Base-by-base conservation (phyloP, 371 early-diverging fungal species). In the Zopfochytrium polystomum region DNA sequence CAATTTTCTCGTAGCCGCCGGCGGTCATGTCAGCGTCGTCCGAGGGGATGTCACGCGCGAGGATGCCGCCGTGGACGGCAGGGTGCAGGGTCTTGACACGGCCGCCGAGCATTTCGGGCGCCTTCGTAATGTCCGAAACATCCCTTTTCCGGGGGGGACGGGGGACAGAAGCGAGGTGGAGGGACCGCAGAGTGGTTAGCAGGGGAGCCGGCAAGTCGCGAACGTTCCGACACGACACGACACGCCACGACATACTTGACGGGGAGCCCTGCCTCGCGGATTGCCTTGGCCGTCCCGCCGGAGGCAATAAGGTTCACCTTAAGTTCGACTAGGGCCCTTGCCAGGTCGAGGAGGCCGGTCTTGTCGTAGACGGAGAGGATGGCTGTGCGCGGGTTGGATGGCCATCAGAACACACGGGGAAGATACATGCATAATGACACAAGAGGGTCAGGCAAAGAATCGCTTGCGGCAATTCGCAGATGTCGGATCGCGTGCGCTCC, bases 61-160 rank as follows among this genome's bases (percentile, higher is more conserved):
- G 87, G 55, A 95, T 97, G 75, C 96, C 98, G 66, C 98, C 98
- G 70, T 97, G 98, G 54, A 97, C 95, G 60, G 94, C 96, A 42
- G 98, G 98, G 72, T 97, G 98, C 35, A 97, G 84, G 15, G 98
- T 97, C 85, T 97, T 97, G 71, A 97, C 98, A 63, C 98, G 91
- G 23, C 98, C 98, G 52, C 96, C 96, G 35, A 97, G 84, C 92
- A 97, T 97, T 75, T 97, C 98, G 34, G 98, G 96, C 47, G 96
- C 94, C 72, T 92, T 84, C 66, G 98, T 97, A 60, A 97, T 90
- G 63, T 92, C 95, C 48, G 94, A 90, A 32, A 97, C 96, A 78
- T 97, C 97, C 64, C 90, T 90, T 58, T 50, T 65, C 25, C 25
- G 18, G 9, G 23, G 48, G 26, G 22, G 25, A 25, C 4, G 20